phyloP scores from a whole-genome alignment of 2,329 filamentous ascomycete species.

The Fonsecaea nubica region DNA sequence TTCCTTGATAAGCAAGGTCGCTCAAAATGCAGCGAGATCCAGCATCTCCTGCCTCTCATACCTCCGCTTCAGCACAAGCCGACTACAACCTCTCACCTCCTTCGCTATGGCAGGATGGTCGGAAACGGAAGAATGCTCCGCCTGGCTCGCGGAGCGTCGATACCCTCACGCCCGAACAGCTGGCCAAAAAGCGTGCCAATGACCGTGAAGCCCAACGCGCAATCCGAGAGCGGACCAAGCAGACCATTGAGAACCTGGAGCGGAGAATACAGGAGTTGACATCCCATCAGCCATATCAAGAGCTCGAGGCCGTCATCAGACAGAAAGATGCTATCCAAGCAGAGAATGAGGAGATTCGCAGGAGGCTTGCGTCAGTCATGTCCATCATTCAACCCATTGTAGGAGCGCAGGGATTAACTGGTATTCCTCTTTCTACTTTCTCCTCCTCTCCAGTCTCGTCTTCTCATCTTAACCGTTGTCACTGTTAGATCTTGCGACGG shows the following conservation, averaged over 20 bases:
- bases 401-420: slow-evolving; percentile 51
- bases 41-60: slow-evolving; percentile 22
- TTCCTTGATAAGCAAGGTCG: slow-evolving; percentile 22
- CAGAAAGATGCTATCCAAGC: slow-evolving; percentile 79
- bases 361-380: slow-evolving; percentile 70
- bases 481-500: slow-evolving; percentile 35
- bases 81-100: slow-evolving; percentile 22
- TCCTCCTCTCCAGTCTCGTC: slow-evolving; percentile 26
- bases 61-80: slow-evolving; percentile 26
- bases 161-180: slow-evolving; percentile 84
- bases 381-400: slow-evolving; percentile 57
- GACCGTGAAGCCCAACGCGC: slow-evolving; percentile 86
- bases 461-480: slow-evolving; percentile 20
- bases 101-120: slow-evolving; percentile 35
- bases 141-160: slow-evolving; percentile 74
- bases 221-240: slow-evolving; percentile 81
- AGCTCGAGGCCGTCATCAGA: slow-evolving; percentile 75
- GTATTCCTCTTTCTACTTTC: slow-evolving; percentile 41
- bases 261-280: slow-evolving; percentile 75
- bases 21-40: slow-evolving; percentile 31
- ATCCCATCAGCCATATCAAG: slow-evolving; percentile 80
- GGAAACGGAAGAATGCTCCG: slow-evolving; percentile 52
- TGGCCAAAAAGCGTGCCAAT: slow-evolving; percentile 89
- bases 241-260: slow-evolving; percentile 78
- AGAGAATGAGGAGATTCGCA: slow-evolving; percentile 80